Conservation (phyloP, 495 filamentous ascomycete species). For the Podospora didyma region DNA sequence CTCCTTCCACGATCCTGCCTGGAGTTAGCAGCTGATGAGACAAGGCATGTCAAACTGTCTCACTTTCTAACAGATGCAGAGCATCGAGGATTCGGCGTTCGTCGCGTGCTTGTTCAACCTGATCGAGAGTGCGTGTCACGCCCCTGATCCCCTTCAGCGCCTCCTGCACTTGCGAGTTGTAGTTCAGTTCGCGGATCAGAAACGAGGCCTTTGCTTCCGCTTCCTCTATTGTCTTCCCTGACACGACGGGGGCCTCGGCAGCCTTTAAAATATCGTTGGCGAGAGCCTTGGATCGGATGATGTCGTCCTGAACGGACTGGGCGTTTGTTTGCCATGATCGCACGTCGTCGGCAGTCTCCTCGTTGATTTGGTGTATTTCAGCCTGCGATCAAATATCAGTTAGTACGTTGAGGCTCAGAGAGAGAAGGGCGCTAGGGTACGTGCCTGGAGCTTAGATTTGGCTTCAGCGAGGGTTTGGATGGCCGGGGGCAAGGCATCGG, state of each 20-base stretch:
- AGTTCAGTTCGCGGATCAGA: constrained; percentile 69
- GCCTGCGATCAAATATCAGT: constrained; percentile 39
- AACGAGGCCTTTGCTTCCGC: constrained; percentile 66
- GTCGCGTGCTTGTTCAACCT: constrained; percentile 46
- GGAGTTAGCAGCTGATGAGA: neutral
- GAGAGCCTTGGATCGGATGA: constrained; percentile 64
- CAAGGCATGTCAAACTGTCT: constrained; percentile 3
- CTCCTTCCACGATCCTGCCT: constrained; percentile 42
- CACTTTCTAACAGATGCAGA: constrained; percentile 48
- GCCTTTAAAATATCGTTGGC: constrained; percentile 72
- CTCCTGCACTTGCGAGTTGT: constrained; percentile 63
- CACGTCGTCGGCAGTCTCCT: constrained; percentile 69
- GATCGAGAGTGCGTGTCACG: constrained; percentile 47
- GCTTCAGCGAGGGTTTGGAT: constrained; percentile 62
- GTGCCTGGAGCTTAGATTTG: constrained; percentile 66
- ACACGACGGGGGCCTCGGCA: constrained; percentile 59
- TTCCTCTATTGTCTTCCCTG: constrained; percentile 58
- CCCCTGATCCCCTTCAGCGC: constrained; percentile 57
- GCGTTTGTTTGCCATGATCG: constrained; percentile 81
- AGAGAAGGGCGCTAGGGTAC: constrained; percentile 1
- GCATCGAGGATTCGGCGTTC: constrained; percentile 48
- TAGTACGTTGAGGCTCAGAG: neutral
- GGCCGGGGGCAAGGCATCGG: constrained; percentile 56
- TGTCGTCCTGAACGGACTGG: constrained; percentile 76
- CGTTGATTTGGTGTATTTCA: constrained; percentile 69